phyloP scores from a whole-genome alignment of 2,329 filamentous ascomycete species.

The Xylariaceae sp. region DNA sequence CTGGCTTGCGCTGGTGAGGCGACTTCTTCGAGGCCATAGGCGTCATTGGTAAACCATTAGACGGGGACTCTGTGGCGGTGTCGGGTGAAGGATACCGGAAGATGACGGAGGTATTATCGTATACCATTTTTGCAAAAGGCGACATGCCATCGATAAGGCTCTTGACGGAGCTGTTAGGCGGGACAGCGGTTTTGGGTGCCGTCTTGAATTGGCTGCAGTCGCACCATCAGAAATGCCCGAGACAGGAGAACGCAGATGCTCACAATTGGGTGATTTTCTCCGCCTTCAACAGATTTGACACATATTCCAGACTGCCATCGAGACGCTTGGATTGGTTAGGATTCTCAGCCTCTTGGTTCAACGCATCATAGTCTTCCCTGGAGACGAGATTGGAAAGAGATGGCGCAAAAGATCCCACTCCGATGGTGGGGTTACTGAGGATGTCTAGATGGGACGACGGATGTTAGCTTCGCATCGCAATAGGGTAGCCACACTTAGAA shows the following conservation, averaged over 20 bases:
- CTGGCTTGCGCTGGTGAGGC: constrained; percentile 40
- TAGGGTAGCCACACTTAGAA: neutral
- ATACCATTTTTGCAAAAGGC: constrained; percentile 57
- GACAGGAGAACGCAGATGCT: constrained; percentile 31
- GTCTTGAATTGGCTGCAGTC: constrained; percentile 62
- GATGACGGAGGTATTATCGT: constrained; percentile 49
- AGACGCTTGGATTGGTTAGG: constrained; percentile 67
- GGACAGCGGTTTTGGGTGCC: constrained; percentile 45
- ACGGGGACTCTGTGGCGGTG: constrained; percentile 35
- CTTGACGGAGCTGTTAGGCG: constrained; percentile 37
- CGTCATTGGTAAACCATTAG: constrained; percentile 39
- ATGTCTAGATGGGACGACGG: constrained; percentile 56
- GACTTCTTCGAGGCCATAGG: constrained; percentile 40
- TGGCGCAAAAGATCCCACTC: constrained; percentile 59
- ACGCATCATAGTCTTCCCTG: constrained; percentile 63
- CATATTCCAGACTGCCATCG: constrained; percentile 73
- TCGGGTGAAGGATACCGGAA: constrained; percentile 50
- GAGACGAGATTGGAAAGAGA: constrained; percentile 58
- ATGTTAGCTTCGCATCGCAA: constrained; percentile 18
- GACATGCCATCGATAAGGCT: constrained; percentile 51
- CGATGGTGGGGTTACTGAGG: constrained; percentile 68
- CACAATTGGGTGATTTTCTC: constrained; percentile 75
- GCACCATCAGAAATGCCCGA: constrained; percentile 13
- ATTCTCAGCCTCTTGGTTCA: constrained; percentile 73
- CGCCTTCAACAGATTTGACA: constrained; percentile 75